Conservation (phyloP, 2,329 filamentous ascomycete genomes). For the Ophiocordyceps australis region DNA sequence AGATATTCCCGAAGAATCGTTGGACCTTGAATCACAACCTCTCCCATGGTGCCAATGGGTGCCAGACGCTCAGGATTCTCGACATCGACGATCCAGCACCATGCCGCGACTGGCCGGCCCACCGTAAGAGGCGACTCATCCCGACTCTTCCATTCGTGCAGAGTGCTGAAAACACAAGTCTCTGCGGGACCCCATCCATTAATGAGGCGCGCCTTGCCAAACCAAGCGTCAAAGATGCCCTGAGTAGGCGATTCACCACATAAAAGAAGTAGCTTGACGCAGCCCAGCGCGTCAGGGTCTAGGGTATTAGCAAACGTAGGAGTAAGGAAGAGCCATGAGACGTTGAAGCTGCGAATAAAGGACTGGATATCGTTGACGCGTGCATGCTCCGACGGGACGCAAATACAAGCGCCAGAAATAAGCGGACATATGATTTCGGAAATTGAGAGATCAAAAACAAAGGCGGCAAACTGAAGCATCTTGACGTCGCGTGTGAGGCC, state of each 20-base stretch:
- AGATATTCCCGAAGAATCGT: slow-evolving; percentile 3
- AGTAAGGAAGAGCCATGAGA: slow-evolving; percentile 2
- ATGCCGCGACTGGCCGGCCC: slow-evolving; percentile 1
- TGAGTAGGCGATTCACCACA: slow-evolving; percentile 2
- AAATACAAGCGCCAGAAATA: slow-evolving; percentile 4
- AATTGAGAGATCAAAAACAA: slow-evolving; percentile 5
- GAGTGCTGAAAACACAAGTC: slow-evolving; percentile 1
- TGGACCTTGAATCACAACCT: slow-evolving; percentile 3
- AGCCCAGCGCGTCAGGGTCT: slow-evolving; percentile 1
- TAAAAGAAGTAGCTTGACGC: slow-evolving; percentile 1
- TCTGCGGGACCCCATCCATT: slow-evolving; percentile 5
- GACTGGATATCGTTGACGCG: slow-evolving; percentile 2
- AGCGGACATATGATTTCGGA: slow-evolving; percentile 4
- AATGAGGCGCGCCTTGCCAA: slow-evolving; percentile 2
- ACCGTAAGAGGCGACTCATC: slow-evolving; percentile 1
- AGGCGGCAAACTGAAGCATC: slow-evolving; percentile 6
- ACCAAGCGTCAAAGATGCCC: slow-evolving; percentile 3
- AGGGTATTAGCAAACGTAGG: slow-evolving; percentile 2
- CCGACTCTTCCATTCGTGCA: slow-evolving; percentile 1
- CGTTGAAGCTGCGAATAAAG: slow-evolving; percentile 2
- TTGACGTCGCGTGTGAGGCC: neutral
- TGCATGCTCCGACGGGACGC: slow-evolving; percentile 4
- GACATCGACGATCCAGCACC: slow-evolving; percentile 1
- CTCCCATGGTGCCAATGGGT: slow-evolving; percentile 2
- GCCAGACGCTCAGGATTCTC: neutral